Percentiles rank a stretch among this genome's conserved stretches.
These are phyloP conservation scores for Wakefieldia striispora DNA, from an alignment of 768 basidiomycete genomes.

Conservation along the genomic window DNA sequence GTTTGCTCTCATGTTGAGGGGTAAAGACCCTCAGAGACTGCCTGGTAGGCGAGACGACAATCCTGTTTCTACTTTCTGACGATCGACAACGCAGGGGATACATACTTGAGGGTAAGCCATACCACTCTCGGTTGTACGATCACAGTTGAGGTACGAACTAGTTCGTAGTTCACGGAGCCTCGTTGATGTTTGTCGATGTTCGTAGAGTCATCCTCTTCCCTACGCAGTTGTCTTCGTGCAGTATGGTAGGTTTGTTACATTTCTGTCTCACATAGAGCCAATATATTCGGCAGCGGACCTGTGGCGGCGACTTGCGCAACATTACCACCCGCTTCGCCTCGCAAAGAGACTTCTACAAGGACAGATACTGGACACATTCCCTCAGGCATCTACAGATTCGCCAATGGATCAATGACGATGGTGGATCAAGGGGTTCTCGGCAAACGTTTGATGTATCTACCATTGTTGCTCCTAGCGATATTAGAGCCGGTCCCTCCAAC, in stretches of 20 bases:
- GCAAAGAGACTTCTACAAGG: conserved; percentile 48
- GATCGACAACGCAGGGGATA: conserved; percentile 20
- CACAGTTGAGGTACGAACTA: conserved; percentile 19
- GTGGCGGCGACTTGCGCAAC: conserved; percentile 46
- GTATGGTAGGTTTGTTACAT: conserved; percentile 41
- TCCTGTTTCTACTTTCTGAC: neutral
- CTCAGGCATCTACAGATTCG: conserved; percentile 19
- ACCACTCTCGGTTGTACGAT: conserved; percentile 21
- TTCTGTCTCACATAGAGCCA: neutral
- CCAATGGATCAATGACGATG: conserved; percentile 4
- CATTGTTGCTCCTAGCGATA: conserved; percentile 15
- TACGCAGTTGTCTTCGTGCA: conserved; percentile 54
- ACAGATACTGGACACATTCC: conserved; percentile 48
- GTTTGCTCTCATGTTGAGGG: conserved; percentile 78
- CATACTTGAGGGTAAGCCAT: conserved; percentile 28
- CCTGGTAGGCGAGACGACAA: conserved; percentile 52
- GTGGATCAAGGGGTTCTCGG: conserved; percentile 12
- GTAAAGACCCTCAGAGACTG: conserved; percentile 80
- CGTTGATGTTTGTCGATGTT: conserved; percentile 9
- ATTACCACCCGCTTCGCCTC: conserved; percentile 60
- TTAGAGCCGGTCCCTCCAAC: neutral
- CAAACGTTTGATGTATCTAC: conserved; percentile 29
- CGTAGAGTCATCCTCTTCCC: conserved; percentile 52
- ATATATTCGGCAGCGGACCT: conserved; percentile 40
- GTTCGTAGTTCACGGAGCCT: neutral